phyloP scores from a whole-genome alignment of 2,329 filamentous ascomycete genomes.

The Coleophoma cylindrospora region DNA sequence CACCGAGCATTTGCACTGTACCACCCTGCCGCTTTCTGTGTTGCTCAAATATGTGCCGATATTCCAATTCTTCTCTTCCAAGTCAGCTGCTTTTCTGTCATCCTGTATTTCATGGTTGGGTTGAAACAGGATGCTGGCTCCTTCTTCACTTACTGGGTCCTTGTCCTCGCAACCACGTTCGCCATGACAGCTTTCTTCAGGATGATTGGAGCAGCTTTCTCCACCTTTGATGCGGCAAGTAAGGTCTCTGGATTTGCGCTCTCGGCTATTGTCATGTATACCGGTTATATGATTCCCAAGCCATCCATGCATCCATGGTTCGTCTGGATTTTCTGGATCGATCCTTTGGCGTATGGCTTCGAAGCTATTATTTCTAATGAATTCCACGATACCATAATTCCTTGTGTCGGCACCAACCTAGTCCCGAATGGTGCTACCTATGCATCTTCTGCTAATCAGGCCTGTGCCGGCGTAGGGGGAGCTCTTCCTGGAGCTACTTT shows the following conservation, averaged over 20 bases:
- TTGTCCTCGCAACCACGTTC: constrained; percentile 45
- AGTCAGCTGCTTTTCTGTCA: constrained; percentile 49
- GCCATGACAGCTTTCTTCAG: constrained; percentile 56
- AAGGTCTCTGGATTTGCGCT: constrained; percentile 49
- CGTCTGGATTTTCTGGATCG: constrained; percentile 58
- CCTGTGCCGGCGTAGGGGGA: constrained; percentile 55
- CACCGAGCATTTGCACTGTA: constrained; percentile 53
- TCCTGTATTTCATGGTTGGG: constrained; percentile 61
- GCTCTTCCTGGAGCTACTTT: constrained; percentile 41
- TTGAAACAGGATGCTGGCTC: constrained; percentile 42
- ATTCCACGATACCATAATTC: constrained; percentile 52
- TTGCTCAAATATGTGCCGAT: constrained; percentile 49
- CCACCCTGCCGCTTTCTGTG: constrained; percentile 53
- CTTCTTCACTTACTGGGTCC: constrained; percentile 61
- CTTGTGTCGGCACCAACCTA: constrained; percentile 43
- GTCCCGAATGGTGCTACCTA: constrained; percentile 47
- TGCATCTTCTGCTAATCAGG: constrained; percentile 33
- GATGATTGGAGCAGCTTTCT: constrained; percentile 48
- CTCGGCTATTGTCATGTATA: constrained; percentile 52
- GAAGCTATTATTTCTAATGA: constrained; percentile 67
- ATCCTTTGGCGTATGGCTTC: constrained; percentile 66
- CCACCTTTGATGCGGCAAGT: constrained; percentile 52
- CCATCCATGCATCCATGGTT: constrained; percentile 60
- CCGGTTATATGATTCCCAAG: constrained; percentile 58
- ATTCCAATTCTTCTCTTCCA: constrained; percentile 54